Base-by-base conservation (phyloP, 768 basidiomycete genomes). In the Rhodosporidiobolus odoratus region DNA sequence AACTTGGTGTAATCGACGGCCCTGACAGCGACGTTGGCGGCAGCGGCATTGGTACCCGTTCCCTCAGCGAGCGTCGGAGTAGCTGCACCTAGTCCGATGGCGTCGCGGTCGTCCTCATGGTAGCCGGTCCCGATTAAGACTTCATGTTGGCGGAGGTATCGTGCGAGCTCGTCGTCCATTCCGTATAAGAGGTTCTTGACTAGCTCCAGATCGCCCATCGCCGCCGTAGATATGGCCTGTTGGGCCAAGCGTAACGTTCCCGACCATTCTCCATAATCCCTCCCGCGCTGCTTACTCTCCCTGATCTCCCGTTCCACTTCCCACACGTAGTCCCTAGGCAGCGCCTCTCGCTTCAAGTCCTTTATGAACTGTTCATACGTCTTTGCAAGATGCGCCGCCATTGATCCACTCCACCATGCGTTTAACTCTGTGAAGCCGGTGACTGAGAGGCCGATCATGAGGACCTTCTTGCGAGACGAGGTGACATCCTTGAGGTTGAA, bases 241-340 rank as follows among this genome's bases (percentile, higher is more conserved):
- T 48, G 37, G n/a, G 32, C 25, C 13, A 43, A 21, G 21, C 60
- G 23, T 32, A 43, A 19, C 19, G 9, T 23, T 13, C n/a, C 32
- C 23, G 41, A 15, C 60, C 60, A 48, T 19, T 62, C 60, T 25
- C 21, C 32, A 30, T 41, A 47, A 34, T 62, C 60, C 40, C n/a
- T 35, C 4, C 12, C 38, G 9, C 58, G n/a, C 38, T 59, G 58
- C 41, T 30, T 59, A 37, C n/a, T n/a, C 34, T 10, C 16, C 32
- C 60, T 23, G 30, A 62, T 48, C 60, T 38, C 15, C 43, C 9
- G 16, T 47, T 48, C 41, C 60, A 30, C 16, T 16, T 62, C 60
- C 60, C 60, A 62, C 27, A 62, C 45, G 60, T 48, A 62, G 34
- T 62, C 60, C 25, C 32, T 35, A 19, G 34, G 43, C 15, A 62